Conservation (phyloP, 2,329 filamentous ascomycete species). For the Aspergillus fischeri region DNA sequence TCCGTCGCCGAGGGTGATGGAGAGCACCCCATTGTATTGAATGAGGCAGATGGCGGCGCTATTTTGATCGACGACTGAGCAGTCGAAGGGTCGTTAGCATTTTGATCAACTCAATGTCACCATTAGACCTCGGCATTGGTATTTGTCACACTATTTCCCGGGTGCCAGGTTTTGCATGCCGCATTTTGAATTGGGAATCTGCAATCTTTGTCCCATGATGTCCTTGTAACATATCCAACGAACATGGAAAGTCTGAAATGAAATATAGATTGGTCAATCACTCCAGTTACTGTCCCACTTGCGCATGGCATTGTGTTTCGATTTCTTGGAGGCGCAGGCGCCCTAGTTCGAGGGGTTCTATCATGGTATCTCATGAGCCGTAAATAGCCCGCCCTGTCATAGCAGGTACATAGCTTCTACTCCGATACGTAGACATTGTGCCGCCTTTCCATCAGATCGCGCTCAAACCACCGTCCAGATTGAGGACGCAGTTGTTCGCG, state of each 20-base stretch:
- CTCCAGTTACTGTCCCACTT: neutral
- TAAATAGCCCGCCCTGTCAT: neutral
- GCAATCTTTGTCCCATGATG: slow-evolving; percentile 2
- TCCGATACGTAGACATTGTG: neutral
- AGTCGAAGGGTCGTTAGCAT: neutral
- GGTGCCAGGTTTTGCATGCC: neutral
- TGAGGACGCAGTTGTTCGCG: slow-evolving; percentile 81
- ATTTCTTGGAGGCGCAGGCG: no score
- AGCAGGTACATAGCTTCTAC: neutral
- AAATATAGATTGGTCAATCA: slow-evolving; percentile 3
- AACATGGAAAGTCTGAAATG: slow-evolving; percentile 5
- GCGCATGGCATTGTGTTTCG: neutral
- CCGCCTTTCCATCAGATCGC: slow-evolving; percentile 46
- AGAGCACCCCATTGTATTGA: slow-evolving; percentile 41
- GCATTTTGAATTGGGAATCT: neutral
- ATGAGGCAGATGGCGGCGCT: slow-evolving; percentile 52
- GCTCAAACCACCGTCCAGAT: slow-evolving; percentile 79
- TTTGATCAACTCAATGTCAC: neutral
- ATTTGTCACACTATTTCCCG: neutral
- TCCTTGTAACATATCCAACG: slow-evolving; percentile 16
- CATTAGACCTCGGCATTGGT: neutral
- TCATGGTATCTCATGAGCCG: neutral
- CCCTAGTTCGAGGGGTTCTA: no score
- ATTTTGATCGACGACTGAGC: slow-evolving; percentile 63
- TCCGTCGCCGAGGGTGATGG: slow-evolving; percentile 40